These are phyloP conservation scores for Leccinum longicurvipes DNA, from an alignment of 768 basidiomycete genomes.

Conservation along the genomic window DNA sequence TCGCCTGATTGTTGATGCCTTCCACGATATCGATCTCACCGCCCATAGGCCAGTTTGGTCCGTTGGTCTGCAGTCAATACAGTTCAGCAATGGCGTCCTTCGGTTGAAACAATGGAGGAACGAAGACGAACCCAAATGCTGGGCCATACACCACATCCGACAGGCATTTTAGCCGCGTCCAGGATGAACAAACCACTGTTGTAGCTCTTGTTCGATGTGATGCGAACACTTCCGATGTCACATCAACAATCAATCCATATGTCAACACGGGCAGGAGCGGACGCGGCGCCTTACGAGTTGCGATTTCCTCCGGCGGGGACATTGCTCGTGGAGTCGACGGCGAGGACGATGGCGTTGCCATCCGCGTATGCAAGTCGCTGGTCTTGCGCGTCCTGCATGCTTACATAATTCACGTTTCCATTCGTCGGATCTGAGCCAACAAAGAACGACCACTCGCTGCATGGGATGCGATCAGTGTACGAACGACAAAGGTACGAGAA, in stretches of 20 bases:
- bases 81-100: neutral
- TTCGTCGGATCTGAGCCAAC: conserved; percentile 60
- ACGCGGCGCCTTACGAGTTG: conserved; percentile 38
- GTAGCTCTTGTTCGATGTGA: conserved; percentile 57
- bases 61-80: conserved; percentile 33
- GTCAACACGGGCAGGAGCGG: neutral
- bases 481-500: neutral
- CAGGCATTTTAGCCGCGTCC: conserved; percentile 65
- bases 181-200: conserved; percentile 67
- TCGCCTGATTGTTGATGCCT: conserved; percentile 55
- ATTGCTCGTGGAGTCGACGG: conserved; percentile 53
- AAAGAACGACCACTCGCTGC: conserved; percentile 65
- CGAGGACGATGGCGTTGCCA: conserved; percentile 52
- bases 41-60: conserved; percentile 49
- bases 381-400: conserved; percentile 40
- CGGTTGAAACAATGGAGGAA: neutral
- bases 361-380: conserved; percentile 61
- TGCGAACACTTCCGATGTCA: conserved; percentile 51
- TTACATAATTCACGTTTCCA: conserved; percentile 63
- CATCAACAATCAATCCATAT: neutral
- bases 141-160: conserved; percentile 61
- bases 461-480: neutral
- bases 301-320: conserved; percentile 51
- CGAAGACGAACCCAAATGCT: conserved; percentile 48
- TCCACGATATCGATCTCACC: conserved; percentile 77